Percentiles rank a stretch among this genome's conserved stretches.
Evolutionary conservation across 208 protist species (phyloP).

Genomic region (Acanthamoeba rhysodes): DNA sequence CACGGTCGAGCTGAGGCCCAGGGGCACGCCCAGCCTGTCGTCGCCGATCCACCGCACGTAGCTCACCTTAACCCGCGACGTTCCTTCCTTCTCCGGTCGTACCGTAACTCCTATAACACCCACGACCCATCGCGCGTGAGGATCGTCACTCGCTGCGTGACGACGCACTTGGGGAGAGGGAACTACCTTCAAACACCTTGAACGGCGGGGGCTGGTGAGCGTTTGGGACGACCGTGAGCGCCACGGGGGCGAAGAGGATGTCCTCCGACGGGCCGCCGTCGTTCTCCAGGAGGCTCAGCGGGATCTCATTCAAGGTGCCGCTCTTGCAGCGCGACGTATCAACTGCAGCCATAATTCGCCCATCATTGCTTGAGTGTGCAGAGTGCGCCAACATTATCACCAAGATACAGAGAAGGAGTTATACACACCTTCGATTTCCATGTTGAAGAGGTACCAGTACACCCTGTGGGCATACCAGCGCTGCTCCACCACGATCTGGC

Average conservation of each 20-base stretch:
- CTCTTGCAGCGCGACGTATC: conserved; percentile 74
- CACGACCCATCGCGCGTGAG: too few species aligned
- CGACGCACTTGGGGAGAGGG: background rate
- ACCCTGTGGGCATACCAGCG: conserved; percentile 68
- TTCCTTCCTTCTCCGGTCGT: conserved; percentile 25
- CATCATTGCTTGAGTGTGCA: background rate
- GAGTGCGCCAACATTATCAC: background rate
- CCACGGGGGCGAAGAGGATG: conserved; percentile 15
- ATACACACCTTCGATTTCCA: conserved; percentile 36
- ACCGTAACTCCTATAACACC: conserved; percentile 16
- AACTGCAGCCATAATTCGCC: background rate
- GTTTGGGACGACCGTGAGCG: background rate
- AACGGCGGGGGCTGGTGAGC: background rate
- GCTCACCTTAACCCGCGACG: conserved; percentile 43
- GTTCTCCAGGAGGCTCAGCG: conserved; percentile 1
- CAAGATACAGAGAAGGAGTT: background rate
- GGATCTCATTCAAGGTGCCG: background rate
- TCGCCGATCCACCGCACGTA: conserved; percentile 7
- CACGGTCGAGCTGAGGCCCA: conserved; percentile 1
- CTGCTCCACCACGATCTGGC: conserved; percentile 52
- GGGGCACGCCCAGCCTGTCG: conserved; percentile 24
- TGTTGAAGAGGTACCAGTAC: conserved; percentile 72
- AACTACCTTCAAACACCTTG: conserved; percentile 30
- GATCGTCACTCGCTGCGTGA: background rate
- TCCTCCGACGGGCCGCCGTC: conserved; percentile 68